Evolutionary conservation across 768 basidiomycete species (phyloP).

Genomic region (Russula lepida): DNA sequence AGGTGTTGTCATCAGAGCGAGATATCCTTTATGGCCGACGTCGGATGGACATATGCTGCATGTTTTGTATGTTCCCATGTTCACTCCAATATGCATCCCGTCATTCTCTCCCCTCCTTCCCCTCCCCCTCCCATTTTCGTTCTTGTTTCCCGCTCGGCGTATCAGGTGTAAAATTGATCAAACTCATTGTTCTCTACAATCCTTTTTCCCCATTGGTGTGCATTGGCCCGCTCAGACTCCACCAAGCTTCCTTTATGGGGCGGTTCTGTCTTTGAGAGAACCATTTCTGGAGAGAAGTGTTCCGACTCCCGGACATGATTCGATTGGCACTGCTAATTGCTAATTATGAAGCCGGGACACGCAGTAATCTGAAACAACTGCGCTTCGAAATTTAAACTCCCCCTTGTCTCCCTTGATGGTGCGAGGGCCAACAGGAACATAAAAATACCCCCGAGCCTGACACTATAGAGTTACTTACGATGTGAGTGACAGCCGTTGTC

Average conservation of each 20-base stretch:
- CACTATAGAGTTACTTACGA: neutral
- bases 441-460: neutral
- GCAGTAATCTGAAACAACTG: no score
- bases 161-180: constrained; percentile 1
- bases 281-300: neutral
- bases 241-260: neutral
- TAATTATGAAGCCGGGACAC: neutral
- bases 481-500: neutral
- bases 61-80: constrained; percentile 2
- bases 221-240: neutral
- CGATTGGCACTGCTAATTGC: neutral
- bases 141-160: neutral
- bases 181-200: neutral
- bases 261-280: neutral
- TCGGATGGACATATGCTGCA: neutral
- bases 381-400: neutral
- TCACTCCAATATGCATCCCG: neutral
- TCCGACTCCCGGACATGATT: neutral
- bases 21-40: neutral
- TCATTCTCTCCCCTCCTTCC: neutral
- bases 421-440: neutral
- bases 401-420: neutral
- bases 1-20: neutral
- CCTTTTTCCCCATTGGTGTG: neutral
- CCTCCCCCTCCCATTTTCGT: neutral